Evolutionary conservation across 1,284 basidiomycete genomes (phyloP).

Genomic region (Sphagnurus paluster): DNA sequence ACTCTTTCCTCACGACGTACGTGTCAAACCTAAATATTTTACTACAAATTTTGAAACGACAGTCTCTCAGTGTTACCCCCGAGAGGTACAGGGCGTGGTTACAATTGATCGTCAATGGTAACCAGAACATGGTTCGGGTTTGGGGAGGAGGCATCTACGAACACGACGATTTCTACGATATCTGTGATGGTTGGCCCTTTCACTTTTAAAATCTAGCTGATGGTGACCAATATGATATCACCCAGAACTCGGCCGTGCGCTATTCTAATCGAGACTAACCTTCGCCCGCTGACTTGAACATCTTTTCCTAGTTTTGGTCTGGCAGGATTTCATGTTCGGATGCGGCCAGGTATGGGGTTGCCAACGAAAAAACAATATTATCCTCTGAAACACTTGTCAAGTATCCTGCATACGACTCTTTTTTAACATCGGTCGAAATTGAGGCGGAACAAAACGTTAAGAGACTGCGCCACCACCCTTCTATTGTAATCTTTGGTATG

Average conservation of each 20-base stretch:
- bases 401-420: slow-evolving; percentile 80
- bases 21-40: slow-evolving; percentile 20
- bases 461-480: slow-evolving; percentile 75
- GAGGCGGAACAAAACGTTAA: slow-evolving; percentile 78
- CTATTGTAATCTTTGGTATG: slow-evolving; percentile 79
- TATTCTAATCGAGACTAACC: slow-evolving; percentile 14
- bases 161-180: slow-evolving; percentile 73
- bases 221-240: not conserved
- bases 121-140: slow-evolving; percentile 82
- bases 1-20: slow-evolving; percentile 82
- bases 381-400: slow-evolving; percentile 21
- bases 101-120: slow-evolving; percentile 72
- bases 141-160: slow-evolving; percentile 90
- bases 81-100: slow-evolving; percentile 72
- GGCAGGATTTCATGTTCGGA: slow-evolving; percentile 90
- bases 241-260: slow-evolving; percentile 64
- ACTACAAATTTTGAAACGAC: not conserved
- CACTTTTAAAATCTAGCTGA: slow-evolving; percentile 2
- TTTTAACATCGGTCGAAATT: slow-evolving; percentile 60
- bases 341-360: slow-evolving; percentile 63
- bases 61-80: slow-evolving; percentile 42
- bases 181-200: slow-evolving; percentile 64
- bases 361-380: slow-evolving; percentile 1
- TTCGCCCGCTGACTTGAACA: slow-evolving; percentile 12
- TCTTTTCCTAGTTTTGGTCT: slow-evolving; percentile 78